These are phyloP conservation scores for Nematodospora valgi DNA, from an alignment of 805 yeast species.

Conservation along the genomic window DNA sequence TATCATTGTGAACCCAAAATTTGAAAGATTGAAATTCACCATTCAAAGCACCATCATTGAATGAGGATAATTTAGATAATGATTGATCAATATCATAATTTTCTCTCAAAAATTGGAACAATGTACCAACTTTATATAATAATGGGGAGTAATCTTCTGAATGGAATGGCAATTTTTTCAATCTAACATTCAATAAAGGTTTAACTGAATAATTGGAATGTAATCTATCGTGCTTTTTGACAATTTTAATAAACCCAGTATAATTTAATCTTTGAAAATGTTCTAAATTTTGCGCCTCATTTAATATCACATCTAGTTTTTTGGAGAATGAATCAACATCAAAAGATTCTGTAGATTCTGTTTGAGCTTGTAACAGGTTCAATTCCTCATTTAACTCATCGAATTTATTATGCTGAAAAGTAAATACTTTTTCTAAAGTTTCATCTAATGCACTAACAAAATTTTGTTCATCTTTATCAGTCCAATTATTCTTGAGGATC, in stretches of 20 bases:
- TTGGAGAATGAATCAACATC: conserved; percentile 62
- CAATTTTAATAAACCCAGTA: conserved; percentile 93
- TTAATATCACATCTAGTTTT: conserved; percentile 69
- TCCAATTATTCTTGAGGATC: conserved; percentile 49
- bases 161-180: conserved; percentile 86
- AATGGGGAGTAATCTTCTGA: conserved; percentile 93
- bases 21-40: conserved; percentile 61
- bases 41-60: conserved; percentile 35
- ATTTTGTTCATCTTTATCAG: conserved; percentile 65
- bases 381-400: conserved; percentile 64
- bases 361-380: conserved; percentile 57
- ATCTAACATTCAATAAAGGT: conserved; percentile 83
- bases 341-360: conserved; percentile 42
- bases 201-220: conserved; percentile 87
- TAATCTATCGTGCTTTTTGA: conserved; percentile 91
- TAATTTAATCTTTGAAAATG: conserved; percentile 87
- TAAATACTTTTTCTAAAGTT: conserved; percentile 73
- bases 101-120: conserved; percentile 79
- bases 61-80: conserved; percentile 47
- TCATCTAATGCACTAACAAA: conserved; percentile 66
- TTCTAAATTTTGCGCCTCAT: conserved; percentile 80
- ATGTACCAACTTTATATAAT: conserved; percentile 72
- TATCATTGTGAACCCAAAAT: conserved; percentile 96
- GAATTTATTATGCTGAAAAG: conserved; percentile 67
- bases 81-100: conserved; percentile 53